These are phyloP conservation scores for Clarireedia homoeocarpa DNA, from an alignment of 2,329 filamentous ascomycete genomes.

Conservation along the genomic window DNA sequence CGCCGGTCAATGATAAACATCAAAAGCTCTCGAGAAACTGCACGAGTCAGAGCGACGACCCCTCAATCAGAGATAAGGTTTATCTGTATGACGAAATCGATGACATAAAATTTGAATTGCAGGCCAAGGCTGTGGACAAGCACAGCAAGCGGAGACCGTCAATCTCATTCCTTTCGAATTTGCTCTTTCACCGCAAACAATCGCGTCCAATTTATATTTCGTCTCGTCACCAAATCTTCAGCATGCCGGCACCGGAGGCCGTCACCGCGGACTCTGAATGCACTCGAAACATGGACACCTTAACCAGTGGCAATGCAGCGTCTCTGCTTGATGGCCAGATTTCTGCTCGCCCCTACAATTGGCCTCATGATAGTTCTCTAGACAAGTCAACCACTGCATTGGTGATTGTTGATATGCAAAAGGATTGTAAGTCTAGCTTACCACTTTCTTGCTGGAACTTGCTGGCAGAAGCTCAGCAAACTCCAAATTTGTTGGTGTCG, in stretches of 20 bases:
- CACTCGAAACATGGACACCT: too few species aligned
- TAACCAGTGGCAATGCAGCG: too few species aligned
- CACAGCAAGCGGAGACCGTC: not conserved
- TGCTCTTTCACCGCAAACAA: not conserved
- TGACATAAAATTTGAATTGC: conserved; percentile 4
- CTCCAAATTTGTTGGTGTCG: not conserved
- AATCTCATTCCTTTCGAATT: not conserved
- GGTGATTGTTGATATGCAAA: conserved; percentile 48
- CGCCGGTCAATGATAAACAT: not conserved
- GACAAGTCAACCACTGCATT: conserved; percentile 39
- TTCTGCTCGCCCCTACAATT: conserved; percentile 31
- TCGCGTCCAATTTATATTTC: not conserved
- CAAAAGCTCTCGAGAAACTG: not conserved
- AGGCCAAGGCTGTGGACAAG: not conserved
- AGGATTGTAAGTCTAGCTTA: conserved; percentile 35
- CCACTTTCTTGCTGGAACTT: not conserved
- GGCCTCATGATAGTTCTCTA: conserved; percentile 34
- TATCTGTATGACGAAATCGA: conserved; percentile 6
- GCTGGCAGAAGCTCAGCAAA: not conserved
- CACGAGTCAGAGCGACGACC: not conserved
- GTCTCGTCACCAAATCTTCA: not conserved
- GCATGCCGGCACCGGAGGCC: not conserved
- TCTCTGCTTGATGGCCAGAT: conserved; percentile 6
- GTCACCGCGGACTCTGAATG: too few species aligned
- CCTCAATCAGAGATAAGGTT: not conserved